Evolutionary conservation across 257 asterid species (phyloP).

Genomic region (Solanum dulcamara): DNA sequence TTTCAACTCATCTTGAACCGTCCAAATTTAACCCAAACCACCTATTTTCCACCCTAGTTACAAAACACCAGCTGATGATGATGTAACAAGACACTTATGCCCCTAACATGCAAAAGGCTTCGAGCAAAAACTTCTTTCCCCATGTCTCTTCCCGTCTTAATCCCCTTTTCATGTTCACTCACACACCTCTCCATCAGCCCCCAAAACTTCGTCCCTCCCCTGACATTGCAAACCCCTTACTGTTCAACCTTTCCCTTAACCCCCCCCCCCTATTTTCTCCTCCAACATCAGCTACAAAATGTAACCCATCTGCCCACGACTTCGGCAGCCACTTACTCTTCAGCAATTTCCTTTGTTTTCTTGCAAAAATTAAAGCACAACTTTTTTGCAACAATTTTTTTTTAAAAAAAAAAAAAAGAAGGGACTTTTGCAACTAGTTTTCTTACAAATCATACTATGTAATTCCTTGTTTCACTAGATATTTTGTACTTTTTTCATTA

Average conservation of each 20-base stretch:
- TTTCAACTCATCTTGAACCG: too few relatives aligned
- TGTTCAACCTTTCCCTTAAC: neutral
- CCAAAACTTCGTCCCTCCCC: neutral
- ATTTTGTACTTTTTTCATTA: neutral
- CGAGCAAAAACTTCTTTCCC: neutral
- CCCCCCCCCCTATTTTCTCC: neutral
- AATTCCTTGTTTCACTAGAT: neutral
- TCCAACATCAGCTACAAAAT: neutral
- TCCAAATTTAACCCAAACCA: too few relatives aligned
- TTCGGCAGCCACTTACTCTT: neutral
- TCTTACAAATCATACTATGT: neutral
- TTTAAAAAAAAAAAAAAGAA: too few relatives aligned
- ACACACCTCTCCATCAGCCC: neutral
- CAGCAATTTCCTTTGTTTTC: neutral
- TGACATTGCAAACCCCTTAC: neutral
- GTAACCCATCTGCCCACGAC: neutral
- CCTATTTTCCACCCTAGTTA: neutral
- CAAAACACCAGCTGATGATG: neutral
- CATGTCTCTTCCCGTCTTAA: neutral
- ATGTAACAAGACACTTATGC: neutral
- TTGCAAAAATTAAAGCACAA: neutral
- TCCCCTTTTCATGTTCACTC: neutral
- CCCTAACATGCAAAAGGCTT: neutral
- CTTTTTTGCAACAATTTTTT: neutral
- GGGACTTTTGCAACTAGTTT: neutral